phyloP scores from a whole-genome alignment of 2,329 filamentous ascomycete species.

The Aschersonia sp. region DNA sequence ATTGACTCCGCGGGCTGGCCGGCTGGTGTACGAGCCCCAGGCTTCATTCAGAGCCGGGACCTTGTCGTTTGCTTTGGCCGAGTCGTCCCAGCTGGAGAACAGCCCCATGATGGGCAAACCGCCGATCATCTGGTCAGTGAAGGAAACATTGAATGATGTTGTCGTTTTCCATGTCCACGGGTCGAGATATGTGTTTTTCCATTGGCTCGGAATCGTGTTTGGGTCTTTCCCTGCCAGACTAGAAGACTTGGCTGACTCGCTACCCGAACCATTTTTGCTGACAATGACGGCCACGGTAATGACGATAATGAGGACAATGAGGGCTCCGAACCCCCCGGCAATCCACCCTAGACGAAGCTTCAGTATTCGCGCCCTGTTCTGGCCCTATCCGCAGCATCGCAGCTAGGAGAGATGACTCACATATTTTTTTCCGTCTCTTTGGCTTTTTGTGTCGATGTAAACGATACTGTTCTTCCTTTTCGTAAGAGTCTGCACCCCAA shows the following conservation, averaged over 20 bases:
- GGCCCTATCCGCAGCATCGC: neutral
- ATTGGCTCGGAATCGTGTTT: constrained; percentile 46
- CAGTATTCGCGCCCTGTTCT: constrained; percentile 1
- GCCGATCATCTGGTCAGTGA: constrained; percentile 72
- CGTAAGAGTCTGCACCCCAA: constrained; percentile 26
- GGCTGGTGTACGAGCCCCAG: constrained; percentile 64
- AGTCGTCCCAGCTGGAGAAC: constrained; percentile 75
- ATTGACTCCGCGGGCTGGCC: constrained; percentile 79
- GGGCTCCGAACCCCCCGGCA: constrained; percentile 33
- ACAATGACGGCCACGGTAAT: constrained; percentile 51
- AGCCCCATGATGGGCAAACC: constrained; percentile 86
- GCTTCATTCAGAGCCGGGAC: constrained; percentile 62
- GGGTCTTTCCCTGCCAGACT: constrained; percentile 36
- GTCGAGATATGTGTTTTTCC: constrained; percentile 65
- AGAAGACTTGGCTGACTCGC: constrained; percentile 14
- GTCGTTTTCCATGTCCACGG: constrained; percentile 89
- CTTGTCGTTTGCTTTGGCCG: constrained; percentile 57
- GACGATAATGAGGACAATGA: constrained; percentile 52
- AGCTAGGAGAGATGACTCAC: constrained; percentile 24
- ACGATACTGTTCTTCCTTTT: constrained; percentile 34
- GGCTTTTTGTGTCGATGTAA: constrained; percentile 27
- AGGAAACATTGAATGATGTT: constrained; percentile 83
- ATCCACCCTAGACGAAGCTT: constrained; percentile 29
- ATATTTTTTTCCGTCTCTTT: constrained; percentile 39
- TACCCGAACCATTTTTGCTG: constrained; percentile 39